A percentile compares a stretch with the other conserved stretches of the same genome.
These are phyloP conservation scores for Croton laevigatus DNA, from an alignment of 441 rosid genomes.

Conservation along the genomic window DNA sequence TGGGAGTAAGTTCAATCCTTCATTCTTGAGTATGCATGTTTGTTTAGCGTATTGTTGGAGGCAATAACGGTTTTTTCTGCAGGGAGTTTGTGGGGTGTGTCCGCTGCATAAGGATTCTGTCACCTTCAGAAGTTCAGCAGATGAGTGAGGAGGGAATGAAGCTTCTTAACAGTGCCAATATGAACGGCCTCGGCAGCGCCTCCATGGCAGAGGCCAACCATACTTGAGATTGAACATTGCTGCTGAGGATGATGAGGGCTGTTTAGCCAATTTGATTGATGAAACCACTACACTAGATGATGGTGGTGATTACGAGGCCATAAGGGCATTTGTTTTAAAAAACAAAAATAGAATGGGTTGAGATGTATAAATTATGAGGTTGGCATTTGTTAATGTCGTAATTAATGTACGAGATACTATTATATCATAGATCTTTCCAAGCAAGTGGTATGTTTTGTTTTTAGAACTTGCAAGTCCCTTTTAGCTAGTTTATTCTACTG, in stretches of 20 bases:
- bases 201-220: conserved; percentile 31
- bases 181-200: conserved; percentile 46
- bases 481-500: neutral
- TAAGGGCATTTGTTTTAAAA: conserved; percentile 1
- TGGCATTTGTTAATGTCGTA: neutral
- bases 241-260: too few species aligned
- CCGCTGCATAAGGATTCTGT: conserved; percentile 91
- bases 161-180: conserved; percentile 73
- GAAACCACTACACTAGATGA: too few species aligned
- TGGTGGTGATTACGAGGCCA: neutral
- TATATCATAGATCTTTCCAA: neutral
- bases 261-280: neutral
- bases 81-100: conserved; percentile 97
- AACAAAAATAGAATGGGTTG: neutral
- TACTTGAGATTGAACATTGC: conserved; percentile 15
- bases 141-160: conserved; percentile 99
- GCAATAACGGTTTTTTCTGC: conserved; percentile 18
- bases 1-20: conserved; percentile 74
- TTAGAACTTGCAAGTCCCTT: neutral
- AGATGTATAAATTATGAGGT: neutral
- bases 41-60: neutral
- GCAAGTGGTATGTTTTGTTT: neutral
- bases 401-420: conserved; percentile 4
- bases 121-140: conserved; percentile 94
- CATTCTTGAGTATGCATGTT: neutral